Conservation (phyloP, 768 basidiomycete genomes). For the Rhodocollybia butyracea region DNA sequence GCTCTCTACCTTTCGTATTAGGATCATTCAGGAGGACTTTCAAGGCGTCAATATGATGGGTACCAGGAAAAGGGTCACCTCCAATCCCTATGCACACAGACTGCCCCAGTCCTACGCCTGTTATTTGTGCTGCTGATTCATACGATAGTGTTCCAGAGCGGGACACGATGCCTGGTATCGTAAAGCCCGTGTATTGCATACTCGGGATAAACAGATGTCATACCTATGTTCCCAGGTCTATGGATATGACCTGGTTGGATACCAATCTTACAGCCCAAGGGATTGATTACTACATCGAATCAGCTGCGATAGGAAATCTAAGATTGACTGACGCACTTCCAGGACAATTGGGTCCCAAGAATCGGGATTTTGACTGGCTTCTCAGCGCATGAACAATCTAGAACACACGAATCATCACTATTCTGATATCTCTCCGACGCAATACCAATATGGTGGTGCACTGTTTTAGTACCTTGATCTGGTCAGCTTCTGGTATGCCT, state of each 20-base stretch:
- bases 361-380: constrained; percentile 89
- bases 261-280: constrained; percentile 97
- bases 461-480: constrained; percentile 56
- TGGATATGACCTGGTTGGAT: constrained; percentile 98
- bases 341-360: constrained; percentile 99
- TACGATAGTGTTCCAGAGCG: constrained; percentile 96
- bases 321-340: constrained; percentile 43
- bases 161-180: constrained; percentile 76
- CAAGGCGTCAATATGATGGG: constrained; percentile 92
- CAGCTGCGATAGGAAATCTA: neutral
- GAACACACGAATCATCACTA: neutral
- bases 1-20: constrained; percentile 77
- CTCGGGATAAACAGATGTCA: constrained; percentile 14
- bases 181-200: neutral
- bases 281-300: constrained; percentile 73
- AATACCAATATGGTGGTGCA: neutral
- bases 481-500: constrained; percentile 96
- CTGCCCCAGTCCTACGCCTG: constrained; percentile 92
- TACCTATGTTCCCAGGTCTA: constrained; percentile 92
- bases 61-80: constrained; percentile 95
- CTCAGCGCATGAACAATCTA: constrained; percentile 93
- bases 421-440: neutral
- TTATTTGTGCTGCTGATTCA: constrained; percentile 98
- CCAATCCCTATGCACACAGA: constrained; percentile 96
- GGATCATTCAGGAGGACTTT: constrained; percentile 95